Evolutionary conservation across 306 rosid species (phyloP), one percentile per base, ranked within the genome.

Genomic region (Mimosa bimucronata): DNA sequence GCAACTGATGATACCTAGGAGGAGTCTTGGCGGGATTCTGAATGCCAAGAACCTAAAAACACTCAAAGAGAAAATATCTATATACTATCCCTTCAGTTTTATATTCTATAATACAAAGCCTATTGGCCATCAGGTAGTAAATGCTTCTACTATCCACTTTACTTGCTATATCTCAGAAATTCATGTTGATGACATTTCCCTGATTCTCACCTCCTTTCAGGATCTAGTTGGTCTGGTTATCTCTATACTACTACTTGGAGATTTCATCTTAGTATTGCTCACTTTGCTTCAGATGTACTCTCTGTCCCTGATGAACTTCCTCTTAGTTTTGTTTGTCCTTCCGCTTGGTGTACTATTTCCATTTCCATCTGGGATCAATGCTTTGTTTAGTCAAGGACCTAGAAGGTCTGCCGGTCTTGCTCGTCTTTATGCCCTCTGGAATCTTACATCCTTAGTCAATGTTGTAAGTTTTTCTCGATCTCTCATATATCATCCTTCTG

Each of bases 301-400:
- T 2, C 69, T 89, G 81, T 95, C 97, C 0, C 87, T 90, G 67
- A 74, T 87, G 77, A 76, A 88, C 85, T 89, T 95, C 81, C 85
- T 93, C 76, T 71, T 95, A 30, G 97, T 93, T 79, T 81, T 95
- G 83, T 88, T 90, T 71, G 72, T 93, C 68, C 96, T 92, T 77
- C 99, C 99, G 69, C 89, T 95, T 66, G 94, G 92, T 23, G 86
- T 91, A 46, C 83, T 95, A 38, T 90, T 90, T 73, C 96, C 99
- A 48, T 92, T 92, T 85, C 99, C 99, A 37, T 92, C 93, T 52
- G 99, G 99, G 79, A 93, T 95, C 86, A 90, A 89, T 82, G 99
- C 99, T 31, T 89, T 95, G 88, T 93, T 95, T 78, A 91, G 99
- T 83, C 96, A 90, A 67, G 99, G 99, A 82, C 98, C 99, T n/a